These are phyloP conservation scores for Arabidopsis arenosa DNA, from an alignment of 345 rosid genomes.

Conservation along the genomic window DNA sequence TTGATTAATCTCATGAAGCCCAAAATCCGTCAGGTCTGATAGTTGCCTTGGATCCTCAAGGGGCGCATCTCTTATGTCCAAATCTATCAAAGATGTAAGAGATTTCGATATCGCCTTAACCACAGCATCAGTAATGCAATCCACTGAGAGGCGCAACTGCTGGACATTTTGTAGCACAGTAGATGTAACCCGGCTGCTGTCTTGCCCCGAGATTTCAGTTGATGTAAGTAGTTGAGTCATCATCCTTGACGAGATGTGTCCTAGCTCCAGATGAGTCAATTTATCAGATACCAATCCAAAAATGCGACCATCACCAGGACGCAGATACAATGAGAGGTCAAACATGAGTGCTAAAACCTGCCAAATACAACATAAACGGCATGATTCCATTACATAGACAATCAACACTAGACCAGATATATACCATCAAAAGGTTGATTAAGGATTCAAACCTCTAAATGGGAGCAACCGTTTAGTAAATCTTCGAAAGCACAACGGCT, in stretches of 20 bases:
- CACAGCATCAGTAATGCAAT: conserved; percentile 75
- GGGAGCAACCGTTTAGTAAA: conserved; percentile 75
- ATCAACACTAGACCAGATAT: background rate
- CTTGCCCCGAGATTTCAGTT: conserved; percentile 46
- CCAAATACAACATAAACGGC: conserved; percentile 21
- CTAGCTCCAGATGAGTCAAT: conserved; percentile 84
- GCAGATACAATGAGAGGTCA: conserved; percentile 73
- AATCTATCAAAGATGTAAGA: conserved; percentile 66
- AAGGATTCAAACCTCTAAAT: conserved; percentile 77
- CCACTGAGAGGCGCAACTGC: conserved; percentile 76
- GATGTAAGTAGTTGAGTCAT: conserved; percentile 77
- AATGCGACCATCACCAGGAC: conserved; percentile 63
- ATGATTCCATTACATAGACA: background rate
- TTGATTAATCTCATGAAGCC: conserved; percentile 81
- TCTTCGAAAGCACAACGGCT: conserved; percentile 76
- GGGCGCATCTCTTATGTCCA: conserved; percentile 92
- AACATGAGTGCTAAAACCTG: conserved; percentile 79
- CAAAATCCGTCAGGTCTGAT: conserved; percentile 81
- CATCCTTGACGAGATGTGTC: conserved; percentile 75
- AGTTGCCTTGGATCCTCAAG: conserved; percentile 65
- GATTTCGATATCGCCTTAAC: conserved; percentile 72
- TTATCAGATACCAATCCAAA: conserved; percentile 79
- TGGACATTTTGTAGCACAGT: conserved; percentile 66
- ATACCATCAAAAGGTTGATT: background rate
- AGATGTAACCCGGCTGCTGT: conserved; percentile 44